These are phyloP conservation scores for Ganoderma leucocontextum DNA, from an alignment of 1,284 basidiomycete genomes.

Conservation along the genomic window DNA sequence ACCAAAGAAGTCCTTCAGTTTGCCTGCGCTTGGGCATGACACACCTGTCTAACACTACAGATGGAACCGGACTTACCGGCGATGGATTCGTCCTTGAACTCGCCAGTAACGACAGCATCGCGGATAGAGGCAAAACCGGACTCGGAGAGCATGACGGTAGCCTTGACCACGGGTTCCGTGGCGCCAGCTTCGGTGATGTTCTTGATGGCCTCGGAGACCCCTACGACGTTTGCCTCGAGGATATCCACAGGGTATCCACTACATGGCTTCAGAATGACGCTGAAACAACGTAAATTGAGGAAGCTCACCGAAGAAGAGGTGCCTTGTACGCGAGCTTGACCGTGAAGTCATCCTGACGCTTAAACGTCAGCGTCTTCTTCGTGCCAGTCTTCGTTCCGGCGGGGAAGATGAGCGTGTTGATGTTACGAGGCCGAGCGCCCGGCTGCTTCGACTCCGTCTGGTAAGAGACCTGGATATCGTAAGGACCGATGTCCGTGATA, in stretches of 20 bases:
- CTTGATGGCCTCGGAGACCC: slow-evolving; percentile 72
- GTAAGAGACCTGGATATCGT: slow-evolving; percentile 83
- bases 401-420: slow-evolving; percentile 81
- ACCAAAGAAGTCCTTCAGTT: slow-evolving; percentile 87
- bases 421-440: slow-evolving; percentile 64
- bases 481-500: slow-evolving; percentile 75
- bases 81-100: slow-evolving; percentile 81
- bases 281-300: not conserved
- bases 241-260: slow-evolving; percentile 76
- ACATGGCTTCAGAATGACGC: slow-evolving; percentile 9
- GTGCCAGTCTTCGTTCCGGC: slow-evolving; percentile 76
- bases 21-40: slow-evolving; percentile 54
- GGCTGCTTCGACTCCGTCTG: slow-evolving; percentile 64
- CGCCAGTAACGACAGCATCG: slow-evolving; percentile 77
- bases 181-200: slow-evolving; percentile 81
- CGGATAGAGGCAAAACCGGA: slow-evolving; percentile 85
- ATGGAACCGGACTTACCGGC: slow-evolving; percentile 56
- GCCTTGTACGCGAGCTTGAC: slow-evolving; percentile 78
- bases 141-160: slow-evolving; percentile 82
- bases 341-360: slow-evolving; percentile 80
- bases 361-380: slow-evolving; percentile 87
- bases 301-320: slow-evolving; percentile 61
- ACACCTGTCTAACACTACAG: slow-evolving; percentile 21
- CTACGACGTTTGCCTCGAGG: slow-evolving; percentile 72
- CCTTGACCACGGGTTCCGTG: slow-evolving; percentile 79